Percentiles rank a stretch among this genome's conserved stretches.
Evolutionary conservation across 345 rosid genomes (phyloP).

Genomic region (Citrus unshiu): DNA sequence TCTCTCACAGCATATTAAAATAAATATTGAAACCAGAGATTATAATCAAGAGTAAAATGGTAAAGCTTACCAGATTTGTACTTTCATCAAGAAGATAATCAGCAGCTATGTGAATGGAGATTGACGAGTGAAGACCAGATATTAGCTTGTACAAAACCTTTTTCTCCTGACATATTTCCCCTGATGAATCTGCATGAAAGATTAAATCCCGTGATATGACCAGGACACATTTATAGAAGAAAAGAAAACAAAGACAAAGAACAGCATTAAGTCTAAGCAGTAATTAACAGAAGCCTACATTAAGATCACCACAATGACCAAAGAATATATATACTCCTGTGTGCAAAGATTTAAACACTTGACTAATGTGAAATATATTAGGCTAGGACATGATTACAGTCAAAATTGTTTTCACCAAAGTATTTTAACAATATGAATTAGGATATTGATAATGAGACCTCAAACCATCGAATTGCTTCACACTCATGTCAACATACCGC

Average conservation of each 20-base stretch:
- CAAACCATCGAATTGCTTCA: too few relatives aligned
- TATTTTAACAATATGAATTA: too few relatives aligned
- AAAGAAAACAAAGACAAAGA: conserved; percentile 4
- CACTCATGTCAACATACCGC: too few relatives aligned
- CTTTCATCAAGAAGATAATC: conserved; percentile 89
- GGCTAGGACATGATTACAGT: too few relatives aligned
- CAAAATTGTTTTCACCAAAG: too few relatives aligned
- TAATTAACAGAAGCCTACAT: background rate
- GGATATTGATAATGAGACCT: too few relatives aligned
- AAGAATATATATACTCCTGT: background rate
- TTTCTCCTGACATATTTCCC: conserved; percentile 88
- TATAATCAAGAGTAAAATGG: background rate
- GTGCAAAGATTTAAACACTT: too few relatives aligned
- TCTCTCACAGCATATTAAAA: background rate
- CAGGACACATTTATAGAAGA: background rate
- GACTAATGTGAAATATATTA: too few relatives aligned
- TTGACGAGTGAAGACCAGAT: conserved; percentile 97
- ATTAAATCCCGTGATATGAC: background rate
- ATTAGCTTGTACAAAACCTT: conserved; percentile 79
- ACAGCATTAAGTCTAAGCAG: background rate
- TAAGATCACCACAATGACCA: background rate
- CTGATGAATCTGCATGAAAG: conserved; percentile 60
- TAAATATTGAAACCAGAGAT: background rate
- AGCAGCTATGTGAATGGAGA: conserved; percentile 81
- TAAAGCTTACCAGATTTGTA: conserved; percentile 46